phyloP scores from a whole-genome alignment of 2,329 filamentous ascomycete genomes.

The Colletotrichum sp. region DNA sequence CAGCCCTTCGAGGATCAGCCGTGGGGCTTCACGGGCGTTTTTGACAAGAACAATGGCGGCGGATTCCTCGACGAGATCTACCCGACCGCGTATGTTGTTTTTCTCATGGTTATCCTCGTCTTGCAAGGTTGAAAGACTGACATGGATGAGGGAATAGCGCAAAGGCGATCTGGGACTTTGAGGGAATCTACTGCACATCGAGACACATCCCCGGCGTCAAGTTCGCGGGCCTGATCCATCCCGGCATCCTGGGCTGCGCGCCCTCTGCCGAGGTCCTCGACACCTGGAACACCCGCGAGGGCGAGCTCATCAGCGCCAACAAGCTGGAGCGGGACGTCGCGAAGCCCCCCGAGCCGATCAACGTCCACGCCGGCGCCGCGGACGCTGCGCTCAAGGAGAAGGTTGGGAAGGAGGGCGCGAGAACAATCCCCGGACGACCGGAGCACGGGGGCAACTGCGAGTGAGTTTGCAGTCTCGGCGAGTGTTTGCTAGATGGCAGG shows the following conservation, averaged over 20 bases:
- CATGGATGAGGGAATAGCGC: constrained; percentile 33
- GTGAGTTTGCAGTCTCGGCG: constrained; percentile 24
- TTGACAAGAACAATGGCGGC: constrained; percentile 81
- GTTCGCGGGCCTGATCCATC: constrained; percentile 89
- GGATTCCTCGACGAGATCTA: constrained; percentile 90
- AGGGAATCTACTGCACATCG: constrained; percentile 74
- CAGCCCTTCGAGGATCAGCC: constrained; percentile 85
- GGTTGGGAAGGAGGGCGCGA: constrained; percentile 78
- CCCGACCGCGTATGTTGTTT: constrained; percentile 69
- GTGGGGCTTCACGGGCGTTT: constrained; percentile 90
- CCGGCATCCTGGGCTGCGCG: constrained; percentile 88
- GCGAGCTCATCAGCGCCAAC: constrained; percentile 74
- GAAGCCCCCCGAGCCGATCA: constrained; percentile 74
- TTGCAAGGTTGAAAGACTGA: background rate
- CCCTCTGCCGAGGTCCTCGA: constrained; percentile 79
- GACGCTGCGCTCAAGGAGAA: constrained; percentile 63
- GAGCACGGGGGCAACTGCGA: constrained; percentile 93
- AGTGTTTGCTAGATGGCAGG: background rate
- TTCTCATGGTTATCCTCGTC: background rate
- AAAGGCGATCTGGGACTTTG: constrained; percentile 66
- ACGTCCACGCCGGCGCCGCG: constrained; percentile 74
- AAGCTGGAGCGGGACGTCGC: constrained; percentile 76
- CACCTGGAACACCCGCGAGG: constrained; percentile 85
- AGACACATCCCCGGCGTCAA: constrained; percentile 87
- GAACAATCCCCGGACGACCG: constrained; percentile 83